A percentile compares a stretch with the other conserved stretches of the same genome.
Conservation (phyloP, 805 yeast species). For the Candida suzukii region DNA sequence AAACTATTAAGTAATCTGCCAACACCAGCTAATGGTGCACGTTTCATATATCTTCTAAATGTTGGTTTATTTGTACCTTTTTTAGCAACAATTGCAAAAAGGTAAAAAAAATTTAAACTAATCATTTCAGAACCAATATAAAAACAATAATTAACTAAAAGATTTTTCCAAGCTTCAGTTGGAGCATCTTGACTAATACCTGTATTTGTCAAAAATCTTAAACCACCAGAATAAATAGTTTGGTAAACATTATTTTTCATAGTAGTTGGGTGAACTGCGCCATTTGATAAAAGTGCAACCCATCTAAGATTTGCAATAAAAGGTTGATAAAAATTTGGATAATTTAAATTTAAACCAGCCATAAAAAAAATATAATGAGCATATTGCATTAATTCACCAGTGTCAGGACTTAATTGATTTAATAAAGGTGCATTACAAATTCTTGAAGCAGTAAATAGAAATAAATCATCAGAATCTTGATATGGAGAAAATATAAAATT, state of each 20-base stretch:
- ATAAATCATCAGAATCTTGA: slow-evolving; percentile 50
- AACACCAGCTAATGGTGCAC: slow-evolving; percentile 18
- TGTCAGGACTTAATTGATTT: slow-evolving; percentile 48
- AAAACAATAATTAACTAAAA: slow-evolving; percentile 28
- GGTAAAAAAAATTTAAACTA: slow-evolving; percentile 6
- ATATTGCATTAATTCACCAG: slow-evolving; percentile 41
- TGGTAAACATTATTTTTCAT: slow-evolving; percentile 31
- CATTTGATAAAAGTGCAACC: slow-evolving; percentile 54
- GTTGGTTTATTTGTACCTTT: slow-evolving; percentile 4
- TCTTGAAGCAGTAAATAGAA: slow-evolving; percentile 45
- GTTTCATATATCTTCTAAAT: slow-evolving; percentile 9
- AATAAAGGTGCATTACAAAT: slow-evolving; percentile 52
- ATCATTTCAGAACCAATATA: slow-evolving; percentile 19
- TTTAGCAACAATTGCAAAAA: slow-evolving; percentile 5
- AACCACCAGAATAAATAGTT: slow-evolving; percentile 34
- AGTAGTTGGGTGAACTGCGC: no score
- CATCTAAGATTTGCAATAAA: slow-evolving; percentile 43
- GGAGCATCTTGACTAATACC: slow-evolving; percentile 6
- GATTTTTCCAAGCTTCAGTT: slow-evolving; percentile 31
- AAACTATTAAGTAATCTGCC: slow-evolving; percentile 30
- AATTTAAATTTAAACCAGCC: slow-evolving; percentile 45
- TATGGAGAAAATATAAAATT: slow-evolving; percentile 42
- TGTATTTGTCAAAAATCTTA: slow-evolving; percentile 30
- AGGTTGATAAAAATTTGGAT: slow-evolving; percentile 61
- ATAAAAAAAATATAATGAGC: slow-evolving; percentile 54